Evolutionary conservation across 176 grass and related monocot species (phyloP).

Genomic region (Rhynchospora breviuscula): DNA sequence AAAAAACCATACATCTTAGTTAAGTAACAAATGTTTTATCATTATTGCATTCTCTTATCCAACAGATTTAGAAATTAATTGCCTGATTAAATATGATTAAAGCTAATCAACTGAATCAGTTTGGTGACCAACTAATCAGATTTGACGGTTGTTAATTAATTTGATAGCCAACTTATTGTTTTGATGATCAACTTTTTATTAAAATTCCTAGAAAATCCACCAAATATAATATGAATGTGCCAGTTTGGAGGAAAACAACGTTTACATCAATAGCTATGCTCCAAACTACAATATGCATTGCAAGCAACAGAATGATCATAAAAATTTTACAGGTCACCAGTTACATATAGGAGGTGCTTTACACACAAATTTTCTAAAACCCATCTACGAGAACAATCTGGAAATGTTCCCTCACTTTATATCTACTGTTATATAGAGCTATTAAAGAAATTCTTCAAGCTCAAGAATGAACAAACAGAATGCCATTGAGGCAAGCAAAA

Average conservation of each 20-base stretch:
- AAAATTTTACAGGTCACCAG: background rate
- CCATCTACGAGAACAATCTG: background rate
- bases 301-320: background rate
- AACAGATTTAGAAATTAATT: too few species aligned
- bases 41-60: too few species aligned
- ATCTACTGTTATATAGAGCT: background rate
- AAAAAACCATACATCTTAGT: too few species aligned
- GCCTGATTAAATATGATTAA: too few species aligned
- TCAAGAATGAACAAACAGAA: conserved; percentile 56
- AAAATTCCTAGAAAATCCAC: too few species aligned
- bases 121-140: too few species aligned
- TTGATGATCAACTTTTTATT: too few species aligned
- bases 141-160: too few species aligned
- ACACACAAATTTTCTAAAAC: background rate
- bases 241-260: background rate
- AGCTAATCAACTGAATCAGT: too few species aligned
- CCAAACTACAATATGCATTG: background rate
- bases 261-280: background rate
- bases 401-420: background rate
- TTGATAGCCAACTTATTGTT: too few species aligned
- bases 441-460: background rate
- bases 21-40: too few species aligned
- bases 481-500: conserved; percentile 28
- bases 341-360: conserved; percentile 4
- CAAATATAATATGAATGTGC: too few species aligned